Evolutionary conservation across 495 filamentous ascomycete species (phyloP), one percentile per base, ranked within the genome.

Genomic region (Oidiodendron maius): DNA sequence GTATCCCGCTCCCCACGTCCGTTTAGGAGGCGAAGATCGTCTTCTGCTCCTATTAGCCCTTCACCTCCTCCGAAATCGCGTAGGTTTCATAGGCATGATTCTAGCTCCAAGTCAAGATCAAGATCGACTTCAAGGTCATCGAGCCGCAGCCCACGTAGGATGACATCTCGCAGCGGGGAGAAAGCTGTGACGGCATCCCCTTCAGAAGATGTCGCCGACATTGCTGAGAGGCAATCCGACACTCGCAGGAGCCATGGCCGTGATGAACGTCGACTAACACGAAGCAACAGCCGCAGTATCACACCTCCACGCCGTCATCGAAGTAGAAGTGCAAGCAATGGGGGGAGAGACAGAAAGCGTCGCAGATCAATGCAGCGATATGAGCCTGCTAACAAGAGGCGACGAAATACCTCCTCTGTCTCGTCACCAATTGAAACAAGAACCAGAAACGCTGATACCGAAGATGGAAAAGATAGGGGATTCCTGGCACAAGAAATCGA

Each of bases 381-480:
- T 65, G 66, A 68, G 44, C 74, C 77, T 46, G 57, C 62, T 38
- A 67, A 57, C 54, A 67, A 60, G 59, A 65, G 59, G 61, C 62
- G 59, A 59, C 53, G 53, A 41, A 57, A 61, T 37, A 48, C 58
- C 46, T 65, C 64, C 45, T 60, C 65, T 15, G 57, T 58, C 50
- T 62, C 62, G 45, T 61, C 57, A 51, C 50, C 50, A 39, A 48
- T 61, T 62, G 45, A 52, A 42, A 50, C 36, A 49, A 52, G 55
- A 52, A 17, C 55, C 18, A 50, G 26, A 32, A 54, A 46, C 57
- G 76, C 82, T 86, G 83, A 86, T 81, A 72, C 68, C 62, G 72
- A 66, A 67, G 70, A 71, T 70, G 72, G 75, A 71, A 64, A 50
- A 35, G 56, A 71, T 61, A 76, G 66, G 70, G 62, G 65, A 46